Evolutionary conservation across 441 rosid genomes (phyloP).

Genomic region (Bruguiera hainesii): DNA sequence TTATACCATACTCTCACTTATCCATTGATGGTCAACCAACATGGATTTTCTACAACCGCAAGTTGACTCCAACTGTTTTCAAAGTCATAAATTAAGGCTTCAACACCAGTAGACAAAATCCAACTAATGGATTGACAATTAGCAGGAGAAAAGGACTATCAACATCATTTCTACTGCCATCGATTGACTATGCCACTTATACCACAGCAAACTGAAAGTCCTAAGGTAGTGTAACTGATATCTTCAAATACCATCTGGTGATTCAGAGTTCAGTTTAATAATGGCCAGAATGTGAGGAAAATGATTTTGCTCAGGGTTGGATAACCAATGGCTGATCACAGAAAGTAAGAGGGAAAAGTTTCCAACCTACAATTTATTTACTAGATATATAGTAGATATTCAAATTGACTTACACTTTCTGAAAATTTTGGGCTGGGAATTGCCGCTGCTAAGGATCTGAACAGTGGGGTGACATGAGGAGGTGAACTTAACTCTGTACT

Average conservation of each 20-base stretch:
- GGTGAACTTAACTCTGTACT: constrained; percentile 74
- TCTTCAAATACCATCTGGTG: neutral
- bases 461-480: constrained; percentile 81
- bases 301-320: neutral
- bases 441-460: constrained; percentile 94
- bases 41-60: neutral
- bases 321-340: neutral
- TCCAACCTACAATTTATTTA: neutral
- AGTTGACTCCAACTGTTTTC: neutral
- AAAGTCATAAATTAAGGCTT: constrained; percentile 1
- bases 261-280: constrained; percentile 1
- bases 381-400: constrained; percentile 12
- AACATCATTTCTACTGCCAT: neutral
- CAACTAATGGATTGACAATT: neutral
- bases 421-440: constrained; percentile 98
- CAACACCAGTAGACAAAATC: neutral
- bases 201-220: constrained; percentile 1
- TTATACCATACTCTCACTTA: neutral
- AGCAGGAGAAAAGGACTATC: neutral
- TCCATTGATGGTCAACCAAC: neutral
- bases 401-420: constrained; percentile 80
- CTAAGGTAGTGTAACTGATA: neutral
- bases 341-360: neutral
- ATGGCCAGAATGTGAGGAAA: neutral
- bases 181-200: neutral